phyloP scores from a whole-genome alignment of 2,329 filamentous ascomycete species.

The Stagonosporopsis rhizophila region DNA sequence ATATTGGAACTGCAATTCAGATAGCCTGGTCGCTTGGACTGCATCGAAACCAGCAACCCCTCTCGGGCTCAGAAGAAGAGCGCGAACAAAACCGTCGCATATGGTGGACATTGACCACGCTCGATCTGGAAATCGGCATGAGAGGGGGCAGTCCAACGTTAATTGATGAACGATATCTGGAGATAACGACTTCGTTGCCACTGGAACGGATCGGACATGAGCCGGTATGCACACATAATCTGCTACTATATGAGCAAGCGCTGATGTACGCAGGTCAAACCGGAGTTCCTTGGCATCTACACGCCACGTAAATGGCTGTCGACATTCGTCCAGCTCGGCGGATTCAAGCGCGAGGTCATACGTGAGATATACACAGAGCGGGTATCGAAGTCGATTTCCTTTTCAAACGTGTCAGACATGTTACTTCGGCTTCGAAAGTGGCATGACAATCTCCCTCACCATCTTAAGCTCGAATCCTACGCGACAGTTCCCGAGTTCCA shows the following conservation, averaged over 20 bases:
- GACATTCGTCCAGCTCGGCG: constrained; percentile 41
- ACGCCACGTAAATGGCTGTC: constrained; percentile 45
- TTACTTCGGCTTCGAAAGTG: constrained; percentile 45
- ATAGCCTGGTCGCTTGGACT: constrained; percentile 48
- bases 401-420: constrained; percentile 44
- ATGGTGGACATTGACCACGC: constrained; percentile 48
- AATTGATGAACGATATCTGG: constrained; percentile 44
- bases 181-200: constrained; percentile 40
- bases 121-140: constrained; percentile 47
- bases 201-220: constrained; percentile 41
- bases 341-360: constrained; percentile 45
- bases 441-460: constrained; percentile 41
- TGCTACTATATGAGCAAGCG: too few species aligned
- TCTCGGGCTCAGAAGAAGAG: constrained; percentile 36
- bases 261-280: constrained; percentile 19
- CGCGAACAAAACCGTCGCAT: constrained; percentile 46
- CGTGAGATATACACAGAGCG: constrained; percentile 45
- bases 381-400: constrained; percentile 39
- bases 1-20: constrained; percentile 47
- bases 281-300: constrained; percentile 44
- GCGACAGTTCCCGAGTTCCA: constrained; percentile 42
- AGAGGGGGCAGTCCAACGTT: constrained; percentile 45
- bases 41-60: constrained; percentile 45
- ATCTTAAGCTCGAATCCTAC: constrained; percentile 39
- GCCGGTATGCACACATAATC: neutral